Evolutionary conservation across 225 moss, liverwort and hornwort genomes (phyloP), one percentile per base, ranked within the genome.

Genomic region (Thuidium tamariscinum): DNA sequence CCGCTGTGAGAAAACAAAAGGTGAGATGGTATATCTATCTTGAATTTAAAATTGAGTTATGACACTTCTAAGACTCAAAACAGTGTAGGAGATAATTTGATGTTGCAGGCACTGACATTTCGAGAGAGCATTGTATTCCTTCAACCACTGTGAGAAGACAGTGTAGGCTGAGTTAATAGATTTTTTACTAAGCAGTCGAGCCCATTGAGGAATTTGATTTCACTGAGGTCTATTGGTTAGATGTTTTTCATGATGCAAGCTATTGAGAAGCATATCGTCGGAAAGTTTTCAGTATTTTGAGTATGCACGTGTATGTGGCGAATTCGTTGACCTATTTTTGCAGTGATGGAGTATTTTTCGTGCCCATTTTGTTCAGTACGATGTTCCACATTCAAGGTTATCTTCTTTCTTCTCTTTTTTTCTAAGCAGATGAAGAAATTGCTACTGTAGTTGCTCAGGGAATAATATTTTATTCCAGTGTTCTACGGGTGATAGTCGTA

Each of bases 331-430:
- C 60, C 46, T 82, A 30, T 71, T 63, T 82, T 82, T 89, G 88
- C 94, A 97, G 97, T 95, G 83, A 93, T 95, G 77, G 96, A 96
- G 77, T 92, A 95, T 85, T 98, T 95, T 83, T 90, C 96, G 42
- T 98, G 97, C 91, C 97, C 97, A 64, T 96, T 98, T 89, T 98
- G 97, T 86, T 91, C 93, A 37, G 94, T 92, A 73, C 92, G 91
- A 74, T 96, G 97, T 90, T 93, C 90, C 82, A 95, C 95, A 85
- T 96, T 95, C 84, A 94, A 98, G 96, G 97, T 97, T 66, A 85
- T 79, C 83, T 76, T 78, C 49, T 49, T 54, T 86, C 22, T 77
- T 69, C 56, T 37, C 23, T n/a, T 22, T 60, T 75, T 74, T 36
- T 62, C 48, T 46, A 25, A 77, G 67, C 52, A 85, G 29, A 89